A percentile compares a stretch with the other conserved stretches of the same genome.
Evolutionary conservation across 176 grass and related monocot genomes (phyloP).

Genomic region (Rhynchospora breviuscula): DNA sequence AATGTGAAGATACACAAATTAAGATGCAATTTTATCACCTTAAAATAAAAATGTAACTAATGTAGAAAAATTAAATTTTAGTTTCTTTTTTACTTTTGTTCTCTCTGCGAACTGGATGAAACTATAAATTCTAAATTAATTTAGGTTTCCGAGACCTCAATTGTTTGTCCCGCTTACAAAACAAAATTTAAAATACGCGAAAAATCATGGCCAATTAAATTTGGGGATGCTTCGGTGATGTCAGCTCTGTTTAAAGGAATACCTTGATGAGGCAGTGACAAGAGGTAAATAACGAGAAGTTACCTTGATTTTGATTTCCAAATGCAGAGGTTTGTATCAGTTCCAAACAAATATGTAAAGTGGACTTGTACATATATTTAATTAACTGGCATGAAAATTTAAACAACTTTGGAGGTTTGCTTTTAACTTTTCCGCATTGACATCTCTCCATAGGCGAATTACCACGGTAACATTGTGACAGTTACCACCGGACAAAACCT

Average conservation of each 20-base stretch:
- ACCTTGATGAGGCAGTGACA: slow-evolving; percentile 19
- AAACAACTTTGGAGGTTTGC: slow-evolving; percentile 14
- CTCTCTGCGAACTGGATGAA: neutral
- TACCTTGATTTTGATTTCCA: slow-evolving; percentile 20
- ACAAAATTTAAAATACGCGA: neutral
- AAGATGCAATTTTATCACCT: no score
- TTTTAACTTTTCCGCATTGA: slow-evolving; percentile 17
- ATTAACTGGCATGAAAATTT: neutral
- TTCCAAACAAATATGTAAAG: slow-evolving; percentile 6
- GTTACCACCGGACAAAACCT: slow-evolving; percentile 12
- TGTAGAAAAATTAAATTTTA: no score
- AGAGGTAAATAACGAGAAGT: slow-evolving; percentile 15
- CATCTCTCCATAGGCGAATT: neutral
- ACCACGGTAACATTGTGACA: slow-evolving; percentile 10
- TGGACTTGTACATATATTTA: slow-evolving; percentile 1
- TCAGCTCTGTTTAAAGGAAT: slow-evolving; percentile 3
- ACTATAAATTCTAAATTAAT: neutral
- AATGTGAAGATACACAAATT: no score
- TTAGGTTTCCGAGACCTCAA: neutral
- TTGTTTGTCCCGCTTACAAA: neutral
- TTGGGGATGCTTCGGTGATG: slow-evolving; percentile 8
- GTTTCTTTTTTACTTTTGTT: neutral
- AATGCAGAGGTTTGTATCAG: neutral
- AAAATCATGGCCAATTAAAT: neutral
- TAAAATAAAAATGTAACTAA: no score